Conservation (phyloP, 2,329 filamentous ascomycete genomes). For the Calonectria multiphialidica region DNA sequence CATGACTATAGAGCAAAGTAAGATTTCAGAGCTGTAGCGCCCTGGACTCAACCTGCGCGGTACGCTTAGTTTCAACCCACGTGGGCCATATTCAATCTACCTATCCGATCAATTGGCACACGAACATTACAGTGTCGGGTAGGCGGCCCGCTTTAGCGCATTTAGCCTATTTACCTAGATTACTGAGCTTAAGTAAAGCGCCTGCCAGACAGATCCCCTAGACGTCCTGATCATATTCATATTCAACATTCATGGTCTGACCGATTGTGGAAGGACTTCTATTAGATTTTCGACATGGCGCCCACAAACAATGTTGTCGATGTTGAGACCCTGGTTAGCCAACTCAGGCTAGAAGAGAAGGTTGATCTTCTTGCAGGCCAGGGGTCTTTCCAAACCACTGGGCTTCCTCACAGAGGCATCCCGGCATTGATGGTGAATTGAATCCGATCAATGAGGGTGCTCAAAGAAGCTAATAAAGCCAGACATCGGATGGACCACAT, state of each 20-base stretch:
- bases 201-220: neutral
- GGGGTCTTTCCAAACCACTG: conserved; percentile 18
- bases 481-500: conserved; percentile 33
- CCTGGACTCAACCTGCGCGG: no score
- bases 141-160: neutral
- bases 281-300: neutral
- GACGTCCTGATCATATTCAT: neutral
- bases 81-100: no score
- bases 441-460: neutral
- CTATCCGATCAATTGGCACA: no score
- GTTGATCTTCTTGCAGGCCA: conserved; percentile 23
- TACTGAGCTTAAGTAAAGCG: neutral
- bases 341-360: conserved; percentile 26
- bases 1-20: no score
- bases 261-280: neutral
- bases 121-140: neutral
- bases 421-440: conserved; percentile 9
- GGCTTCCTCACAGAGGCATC: conserved; percentile 5
- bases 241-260: neutral
- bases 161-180: neutral
- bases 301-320: neutral
- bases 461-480: neutral
- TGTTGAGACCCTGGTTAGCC: conserved; percentile 7
- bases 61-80: no score
- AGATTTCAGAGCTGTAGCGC: no score